Percentiles rank a stretch among this genome's conserved stretches.
Conservation (phyloP, 1,284 basidiomycete species). For the Rhodotorula sp. region DNA sequence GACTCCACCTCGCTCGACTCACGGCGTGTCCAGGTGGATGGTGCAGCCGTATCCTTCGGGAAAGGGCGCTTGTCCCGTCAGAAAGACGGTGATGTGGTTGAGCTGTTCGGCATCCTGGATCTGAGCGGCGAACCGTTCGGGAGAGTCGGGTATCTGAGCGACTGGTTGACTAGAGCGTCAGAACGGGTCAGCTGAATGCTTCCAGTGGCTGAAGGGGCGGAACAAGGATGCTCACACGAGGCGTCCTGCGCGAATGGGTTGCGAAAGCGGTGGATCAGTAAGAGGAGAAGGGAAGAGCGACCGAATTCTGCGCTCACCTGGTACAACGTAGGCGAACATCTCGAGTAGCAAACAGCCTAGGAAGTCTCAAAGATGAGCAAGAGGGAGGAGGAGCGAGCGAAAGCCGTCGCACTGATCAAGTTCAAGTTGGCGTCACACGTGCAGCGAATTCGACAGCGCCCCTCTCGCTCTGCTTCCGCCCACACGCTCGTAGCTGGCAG, state of each 20-base stretch:
- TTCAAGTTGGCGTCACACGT: too few relatives aligned
- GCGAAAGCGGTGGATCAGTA: background rate
- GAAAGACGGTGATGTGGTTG: constrained; percentile 85
- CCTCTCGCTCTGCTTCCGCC: too few relatives aligned
- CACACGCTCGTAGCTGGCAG: too few relatives aligned
- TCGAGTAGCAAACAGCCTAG: too few relatives aligned
- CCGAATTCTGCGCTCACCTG: constrained; percentile 8
- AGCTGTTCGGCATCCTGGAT: constrained; percentile 71
- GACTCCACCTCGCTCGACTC: background rate
- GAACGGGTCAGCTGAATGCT: background rate
- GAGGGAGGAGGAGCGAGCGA: too few relatives aligned
- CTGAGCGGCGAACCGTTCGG: constrained; percentile 64
- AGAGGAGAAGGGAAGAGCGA: background rate
- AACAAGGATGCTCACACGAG: background rate
- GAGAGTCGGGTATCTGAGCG: constrained; percentile 20
- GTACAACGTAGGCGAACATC: background rate
- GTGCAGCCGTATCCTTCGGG: constrained; percentile 85
- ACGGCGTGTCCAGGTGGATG: constrained; percentile 83
- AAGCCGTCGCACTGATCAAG: too few relatives aligned
- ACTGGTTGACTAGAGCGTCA: constrained; percentile 16
- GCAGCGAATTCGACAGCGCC: too few relatives aligned
- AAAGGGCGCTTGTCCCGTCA: constrained; percentile 80
- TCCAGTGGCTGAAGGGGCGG: background rate
- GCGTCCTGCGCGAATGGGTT: background rate
- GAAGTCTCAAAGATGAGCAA: too few relatives aligned